Conservation (phyloP, 192 early-diverging fungal genomes). For the Pilobolus umbonatus region DNA sequence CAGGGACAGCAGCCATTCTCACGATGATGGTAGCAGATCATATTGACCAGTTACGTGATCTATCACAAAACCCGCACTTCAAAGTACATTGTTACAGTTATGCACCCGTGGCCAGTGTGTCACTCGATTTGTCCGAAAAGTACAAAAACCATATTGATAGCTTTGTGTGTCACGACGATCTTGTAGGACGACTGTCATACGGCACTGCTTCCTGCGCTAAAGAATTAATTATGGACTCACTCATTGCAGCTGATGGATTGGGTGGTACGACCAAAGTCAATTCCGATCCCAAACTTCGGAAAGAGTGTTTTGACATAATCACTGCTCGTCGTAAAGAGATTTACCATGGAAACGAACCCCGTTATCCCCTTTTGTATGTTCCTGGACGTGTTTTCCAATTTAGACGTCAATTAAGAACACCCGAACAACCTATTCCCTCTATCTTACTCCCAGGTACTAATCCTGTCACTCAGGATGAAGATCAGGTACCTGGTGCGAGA, state of each 20-base stretch:
- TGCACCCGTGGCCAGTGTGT: slow-evolving; percentile 55
- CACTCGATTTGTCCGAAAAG: slow-evolving; percentile 45
- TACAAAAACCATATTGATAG: slow-evolving; percentile 54
- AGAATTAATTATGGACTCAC: slow-evolving; percentile 53
- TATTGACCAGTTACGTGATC: slow-evolving; percentile 29
- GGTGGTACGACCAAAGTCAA: slow-evolving; percentile 29
- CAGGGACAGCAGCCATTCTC: slow-evolving; percentile 58
- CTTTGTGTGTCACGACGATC: slow-evolving; percentile 58
- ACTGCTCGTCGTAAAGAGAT: slow-evolving; percentile 25
- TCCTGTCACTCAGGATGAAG: no score
- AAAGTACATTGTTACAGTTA: slow-evolving; percentile 44
- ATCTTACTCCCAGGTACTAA: neutral
- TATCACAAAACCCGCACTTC: slow-evolving; percentile 41
- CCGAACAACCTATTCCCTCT: neutral
- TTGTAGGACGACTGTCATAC: slow-evolving; percentile 61
- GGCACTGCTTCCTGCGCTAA: slow-evolving; percentile 59
- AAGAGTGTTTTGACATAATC: slow-evolving; percentile 34
- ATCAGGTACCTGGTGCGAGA: neutral
- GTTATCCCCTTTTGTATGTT: slow-evolving; percentile 30
- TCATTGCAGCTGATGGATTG: slow-evolving; percentile 31
- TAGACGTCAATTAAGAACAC: slow-evolving; percentile 8
- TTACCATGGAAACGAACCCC: slow-evolving; percentile 24
- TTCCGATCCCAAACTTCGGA: slow-evolving; percentile 19
- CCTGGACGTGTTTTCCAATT: slow-evolving; percentile 35
- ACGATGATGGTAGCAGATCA: slow-evolving; percentile 60